These are phyloP conservation scores for Kwoniella shivajii DNA, from an alignment of 1,284 basidiomycete species.

Conservation along the genomic window DNA sequence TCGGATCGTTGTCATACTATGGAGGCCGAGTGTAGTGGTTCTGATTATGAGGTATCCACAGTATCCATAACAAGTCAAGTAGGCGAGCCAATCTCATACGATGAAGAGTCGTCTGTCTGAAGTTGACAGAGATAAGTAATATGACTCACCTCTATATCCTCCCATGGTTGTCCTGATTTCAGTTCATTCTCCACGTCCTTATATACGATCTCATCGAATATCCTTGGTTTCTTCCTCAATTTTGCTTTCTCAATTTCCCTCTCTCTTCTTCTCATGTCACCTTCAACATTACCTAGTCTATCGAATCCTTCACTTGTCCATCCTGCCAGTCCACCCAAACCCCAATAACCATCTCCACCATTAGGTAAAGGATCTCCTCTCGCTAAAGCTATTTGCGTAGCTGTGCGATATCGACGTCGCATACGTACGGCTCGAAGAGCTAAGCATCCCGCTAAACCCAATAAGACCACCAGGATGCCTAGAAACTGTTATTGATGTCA, in stretches of 20 bases:
- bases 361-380: constrained; percentile 39
- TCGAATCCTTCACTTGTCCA: constrained; percentile 25
- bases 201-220: constrained; percentile 9
- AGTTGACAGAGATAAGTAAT: not conserved
- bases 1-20: too few species aligned
- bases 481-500: constrained; percentile 33
- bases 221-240: constrained; percentile 4
- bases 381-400: constrained; percentile 41
- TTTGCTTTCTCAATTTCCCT: constrained; percentile 8
- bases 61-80: too few species aligned
- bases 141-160: constrained; percentile 1
- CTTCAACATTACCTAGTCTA: constrained; percentile 13
- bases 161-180: not conserved
- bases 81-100: too few species aligned
- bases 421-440: constrained; percentile 36
- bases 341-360: constrained; percentile 32
- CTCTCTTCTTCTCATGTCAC: constrained; percentile 10
- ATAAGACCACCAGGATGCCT: constrained; percentile 42
- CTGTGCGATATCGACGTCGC: constrained; percentile 41
- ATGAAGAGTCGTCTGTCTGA: too few species aligned
- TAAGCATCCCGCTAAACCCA: constrained; percentile 36
- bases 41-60: too few species aligned
- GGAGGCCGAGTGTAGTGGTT: too few species aligned
- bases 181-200: not conserved
- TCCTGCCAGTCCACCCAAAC: constrained; percentile 26